Conservation (phyloP, 139 green algal genomes). For the Chlamydomonas sp. region DNA sequence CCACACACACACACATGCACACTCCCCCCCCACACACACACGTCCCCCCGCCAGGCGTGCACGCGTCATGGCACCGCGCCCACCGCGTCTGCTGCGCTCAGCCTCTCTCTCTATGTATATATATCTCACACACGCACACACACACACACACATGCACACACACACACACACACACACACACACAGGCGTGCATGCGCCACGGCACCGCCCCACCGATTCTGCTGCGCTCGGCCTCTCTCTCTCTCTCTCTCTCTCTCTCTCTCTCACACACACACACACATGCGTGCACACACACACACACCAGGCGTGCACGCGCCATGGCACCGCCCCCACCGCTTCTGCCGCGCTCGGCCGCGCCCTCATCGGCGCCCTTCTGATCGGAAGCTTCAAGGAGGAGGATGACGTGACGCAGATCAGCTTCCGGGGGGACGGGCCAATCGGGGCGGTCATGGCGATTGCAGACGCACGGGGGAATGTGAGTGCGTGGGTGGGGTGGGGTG, state of each 20-base stretch:
- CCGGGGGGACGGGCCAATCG: conserved; percentile 67
- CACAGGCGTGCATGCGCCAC: background rate
- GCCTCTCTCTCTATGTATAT: too few relatives aligned
- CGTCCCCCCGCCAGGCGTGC: conserved; percentile 39
- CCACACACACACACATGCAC: too few relatives aligned
- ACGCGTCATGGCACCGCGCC: too few relatives aligned
- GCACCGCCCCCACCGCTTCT: conserved; percentile 73
- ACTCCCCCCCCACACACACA: too few relatives aligned
- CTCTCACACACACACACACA: background rate
- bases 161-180: too few relatives aligned
- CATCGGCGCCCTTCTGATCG: conserved; percentile 74
- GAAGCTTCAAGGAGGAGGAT: conserved; percentile 69
- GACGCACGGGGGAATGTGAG: conserved; percentile 4
- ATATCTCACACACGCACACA: too few relatives aligned
- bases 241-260: background rate
- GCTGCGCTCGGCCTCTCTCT: background rate
- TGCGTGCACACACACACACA: too few relatives aligned
- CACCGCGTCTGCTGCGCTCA: too few relatives aligned
- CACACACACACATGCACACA: too few relatives aligned
- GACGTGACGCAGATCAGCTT: conserved; percentile 73
- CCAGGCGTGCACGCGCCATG: conserved; percentile 45
- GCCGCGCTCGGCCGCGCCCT: conserved; percentile 77
- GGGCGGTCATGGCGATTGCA: conserved; percentile 9
- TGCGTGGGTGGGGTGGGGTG: too few relatives aligned
- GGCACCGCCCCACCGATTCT: background rate